Base-by-base conservation (phyloP, 1,139 yeast genomes). In the Meyerozyma elateridarum region DNA sequence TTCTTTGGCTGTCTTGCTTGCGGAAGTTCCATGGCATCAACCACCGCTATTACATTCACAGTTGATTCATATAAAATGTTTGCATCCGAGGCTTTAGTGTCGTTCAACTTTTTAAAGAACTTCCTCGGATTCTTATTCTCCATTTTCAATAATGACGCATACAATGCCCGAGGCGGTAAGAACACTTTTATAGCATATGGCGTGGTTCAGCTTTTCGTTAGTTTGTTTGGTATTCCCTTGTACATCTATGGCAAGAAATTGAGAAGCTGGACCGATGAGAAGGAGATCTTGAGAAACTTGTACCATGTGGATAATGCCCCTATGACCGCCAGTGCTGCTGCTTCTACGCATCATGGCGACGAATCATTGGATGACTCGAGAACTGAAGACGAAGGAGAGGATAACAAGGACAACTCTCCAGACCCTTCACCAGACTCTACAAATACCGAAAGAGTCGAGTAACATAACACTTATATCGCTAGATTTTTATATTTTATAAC, bases 1-100 rank as follows among this genome's bases (percentile, higher is more conserved):
- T 73, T 76, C 45, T 65, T 76, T 42, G 81, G 78, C 1, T 54
- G 73, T 28, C 53, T 76, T 24, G 70, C 78, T 13, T 77, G 76
- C 53, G 84, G 84, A 8, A 67, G 78, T 37, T 69, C 79, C 2
- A 56, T 76, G 48, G 79, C 80, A 0, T 72, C 79, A 26, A 75
- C 82, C 5, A 72, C 80, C 1, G 76, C 79, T 8, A 77, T 76
- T 36, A 75, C 83, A 1, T 76, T 67, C 46, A 64, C 76, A 2
- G 79, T 77, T 15, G 84, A 77, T 48, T 66, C 73, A 5, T 76
- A 77, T 51, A 70, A 69, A 39, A 59, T 69, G 61, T 75, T 68
- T 58, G 80, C 84, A 0, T 68, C 76, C 6, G 84, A 77, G 48
- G 64, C 77, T 1, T 60, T 77, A 31, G 84, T 77, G 3, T 62